Evolutionary conservation across 164 flowering plant genomes (phyloP).

Genomic region (Paratinospora sagittata): DNA sequence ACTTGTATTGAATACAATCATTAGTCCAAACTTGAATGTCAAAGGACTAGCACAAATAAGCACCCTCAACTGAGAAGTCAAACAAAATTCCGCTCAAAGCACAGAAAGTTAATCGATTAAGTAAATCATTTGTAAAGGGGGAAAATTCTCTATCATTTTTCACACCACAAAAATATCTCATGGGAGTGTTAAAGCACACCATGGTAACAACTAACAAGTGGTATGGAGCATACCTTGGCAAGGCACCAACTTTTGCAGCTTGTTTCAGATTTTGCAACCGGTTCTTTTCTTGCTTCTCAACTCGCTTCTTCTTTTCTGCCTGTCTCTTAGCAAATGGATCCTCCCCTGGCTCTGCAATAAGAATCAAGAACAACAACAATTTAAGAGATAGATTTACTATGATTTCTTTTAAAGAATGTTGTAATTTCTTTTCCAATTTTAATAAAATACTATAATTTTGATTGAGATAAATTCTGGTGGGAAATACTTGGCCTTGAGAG

Average conservation of each 20-base stretch:
- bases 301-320: slow-evolving; percentile 61
- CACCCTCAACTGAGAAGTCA: background rate
- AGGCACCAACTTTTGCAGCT: too few species aligned
- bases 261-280: slow-evolving; percentile 67
- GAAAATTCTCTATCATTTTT: background rate
- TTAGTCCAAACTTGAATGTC: too few species aligned
- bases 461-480: too few species aligned
- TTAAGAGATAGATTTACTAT: background rate
- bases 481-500: too few species aligned
- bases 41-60: background rate
- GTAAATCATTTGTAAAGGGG: background rate
- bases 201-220: too few species aligned
- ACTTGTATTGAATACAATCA: too few species aligned
- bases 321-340: slow-evolving; percentile 83
- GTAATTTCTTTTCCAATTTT: too few species aligned
- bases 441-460: too few species aligned
- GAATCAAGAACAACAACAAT: slow-evolving; percentile 15
- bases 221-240: too few species aligned
- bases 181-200: background rate
- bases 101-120: background rate
- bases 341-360: too few species aligned
- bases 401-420: too few species aligned
- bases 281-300: slow-evolving; percentile 79
- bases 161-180: background rate
- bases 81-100: background rate